Evolutionary conservation across 305 asterid genomes (phyloP), one percentile per base, ranked within the genome.

Genomic region (Fraxinus sp.): DNA sequence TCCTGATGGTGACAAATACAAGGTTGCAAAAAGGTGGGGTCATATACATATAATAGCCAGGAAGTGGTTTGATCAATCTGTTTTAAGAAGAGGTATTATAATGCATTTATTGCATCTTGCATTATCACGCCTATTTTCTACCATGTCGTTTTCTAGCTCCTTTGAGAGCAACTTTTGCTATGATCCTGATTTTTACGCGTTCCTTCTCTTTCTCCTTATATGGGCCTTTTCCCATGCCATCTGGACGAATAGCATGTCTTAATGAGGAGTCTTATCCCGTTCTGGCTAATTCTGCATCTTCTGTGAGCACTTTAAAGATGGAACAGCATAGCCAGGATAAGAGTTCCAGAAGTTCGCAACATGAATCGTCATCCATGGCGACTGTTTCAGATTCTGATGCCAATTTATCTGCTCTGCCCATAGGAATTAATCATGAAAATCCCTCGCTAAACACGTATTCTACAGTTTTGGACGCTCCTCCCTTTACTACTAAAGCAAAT

Each of bases 11-110:
- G 98, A 95, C 88, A 95, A 95, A 84, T 95, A 91, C 86, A 91
- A 89, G 91, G 98, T 95, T 89, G 98, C 99, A 30, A 95, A 85
- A 87, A 88, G 87, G 85, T 95, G 98, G 99, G 98, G 98, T 72
- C 84, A 73, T 86, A 89, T 93, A 83, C 80, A 83, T 84, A 87
- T 91, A 83, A 92, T 97, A 79, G 88, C 90, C 83, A 88, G 78
- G 88, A 93, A 89, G 88, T 97, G 99, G 99, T 90, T 93, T 88
- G 93, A 90, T 80, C 98, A 97, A 80, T 95, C 97, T 83, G 89
- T 92, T 86, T 92, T 92, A 84, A 91, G 97, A 88, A 89, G 93
- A 97, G 99, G 99, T 97, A 86, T 62, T 71, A 75, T 82, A 88
- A 84, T 83, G 83, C 85, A 70, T 82, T 78, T 80, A 75, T 80